Base-by-base conservation (phyloP, 768 basidiomycete species). In the Termitomyces sp. region DNA sequence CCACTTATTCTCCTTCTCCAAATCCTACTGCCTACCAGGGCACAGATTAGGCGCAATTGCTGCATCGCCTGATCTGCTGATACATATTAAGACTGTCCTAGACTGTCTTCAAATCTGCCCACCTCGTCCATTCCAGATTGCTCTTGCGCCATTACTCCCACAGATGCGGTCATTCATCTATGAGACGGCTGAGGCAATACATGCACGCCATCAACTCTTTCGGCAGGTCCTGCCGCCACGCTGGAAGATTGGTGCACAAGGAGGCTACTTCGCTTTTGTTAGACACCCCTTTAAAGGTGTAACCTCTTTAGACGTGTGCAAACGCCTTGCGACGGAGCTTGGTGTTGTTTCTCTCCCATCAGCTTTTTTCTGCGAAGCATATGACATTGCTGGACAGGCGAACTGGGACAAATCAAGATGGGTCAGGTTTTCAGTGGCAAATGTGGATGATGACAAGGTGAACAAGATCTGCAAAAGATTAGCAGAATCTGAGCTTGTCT, bases 61-160 rank as follows among this genome's bases (percentile, higher is more conserved):
- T 20, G 85, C 87, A 0, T 82, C 85, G 0, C 82, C 85, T 0
- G 59, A 66, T 0, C 68, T 93, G 49, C 71, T 87, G 7, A 61
- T 61, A 16, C 63, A 78, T 5, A 70, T 81, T 18, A 66, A 84
- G 49, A 78, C 73, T 24, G 80, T 87, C 22, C 79, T 92, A 13
- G 92, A 94, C 68, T 87, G 84, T 59, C 73, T 92, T 37, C 92
- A 92, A 64, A 87, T 91, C 39, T 93, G 92, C 65, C 76, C 91
- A 0, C 87, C 92, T 12, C 80, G 87, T 7, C 79, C 87, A 0
- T 76, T 87, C 16, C 92, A 94, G 64, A 67, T 84, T 9, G 90
- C 88, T 0, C 75, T 93, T 8, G 75, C 73, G 4, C 73, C 79
- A 18, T 72, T 89, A 4, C 71, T 93, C 1, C 74, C 80, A 0